Evolutionary conservation across 2,329 filamentous ascomycete species (phyloP).

Genomic region (Emergomyces pasteurianus): DNA sequence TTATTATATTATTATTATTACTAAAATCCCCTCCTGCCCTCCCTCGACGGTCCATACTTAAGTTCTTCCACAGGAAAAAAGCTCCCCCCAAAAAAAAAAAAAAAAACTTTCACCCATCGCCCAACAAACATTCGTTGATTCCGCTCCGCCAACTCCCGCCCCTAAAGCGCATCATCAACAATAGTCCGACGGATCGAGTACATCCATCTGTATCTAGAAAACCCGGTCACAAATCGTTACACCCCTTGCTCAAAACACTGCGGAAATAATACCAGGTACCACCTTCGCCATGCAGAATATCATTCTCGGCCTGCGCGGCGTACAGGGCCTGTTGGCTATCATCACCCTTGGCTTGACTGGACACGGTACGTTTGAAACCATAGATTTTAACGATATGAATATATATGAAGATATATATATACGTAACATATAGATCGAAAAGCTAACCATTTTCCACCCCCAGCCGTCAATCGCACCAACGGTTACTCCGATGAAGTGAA

Average conservation of each 20-base stretch:
- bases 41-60: too few relatives aligned
- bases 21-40: background rate
- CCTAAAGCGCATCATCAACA: too few relatives aligned
- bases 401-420: background rate
- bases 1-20: too few relatives aligned
- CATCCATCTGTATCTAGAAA: background rate
- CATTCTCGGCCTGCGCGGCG: slow-evolving; percentile 41
- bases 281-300: slow-evolving; percentile 1
- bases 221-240: background rate
- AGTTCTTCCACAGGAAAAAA: too few relatives aligned
- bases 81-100: too few relatives aligned
- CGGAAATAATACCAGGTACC: background rate
- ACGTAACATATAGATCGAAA: too few relatives aligned
- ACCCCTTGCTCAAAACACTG: background rate
- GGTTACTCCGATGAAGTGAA: slow-evolving; percentile 42
- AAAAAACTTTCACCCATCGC: too few relatives aligned
- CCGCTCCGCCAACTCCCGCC: too few relatives aligned
- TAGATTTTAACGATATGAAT: slow-evolving; percentile 3
- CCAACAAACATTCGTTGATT: too few relatives aligned
- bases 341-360: slow-evolving; percentile 64
- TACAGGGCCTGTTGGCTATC: slow-evolving; percentile 56
- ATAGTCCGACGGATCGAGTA: background rate
- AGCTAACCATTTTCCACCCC: background rate
- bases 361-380: slow-evolving; percentile 46
- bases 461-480: slow-evolving; percentile 45